A percentile compares a stretch with the other conserved stretches of the same genome.
These are phyloP conservation scores for Leishmania martiniquensis DNA, from an alignment of 208 protist genomes.

Conservation along the genomic window DNA sequence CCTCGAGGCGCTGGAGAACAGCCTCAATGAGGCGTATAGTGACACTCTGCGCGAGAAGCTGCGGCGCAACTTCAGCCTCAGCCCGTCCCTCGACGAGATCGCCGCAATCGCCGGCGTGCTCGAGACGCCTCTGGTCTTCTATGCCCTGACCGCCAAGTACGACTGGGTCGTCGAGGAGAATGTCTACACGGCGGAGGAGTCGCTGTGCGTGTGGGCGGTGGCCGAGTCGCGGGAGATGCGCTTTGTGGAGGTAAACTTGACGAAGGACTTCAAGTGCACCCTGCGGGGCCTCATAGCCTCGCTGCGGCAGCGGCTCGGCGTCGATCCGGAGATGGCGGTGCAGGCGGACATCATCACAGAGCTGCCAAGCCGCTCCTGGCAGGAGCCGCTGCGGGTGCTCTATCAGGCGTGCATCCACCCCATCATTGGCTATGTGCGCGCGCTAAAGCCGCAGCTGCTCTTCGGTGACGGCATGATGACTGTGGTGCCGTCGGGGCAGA, in stretches of 20 bases:
- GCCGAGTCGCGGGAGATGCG: constrained; percentile 78
- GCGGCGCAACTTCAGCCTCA: constrained; percentile 56
- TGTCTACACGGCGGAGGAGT: constrained; percentile 62
- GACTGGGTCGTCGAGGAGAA: constrained; percentile 54
- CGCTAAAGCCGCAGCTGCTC: constrained; percentile 58
- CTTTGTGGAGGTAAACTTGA: constrained; percentile 88
- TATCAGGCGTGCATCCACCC: constrained; percentile 86
- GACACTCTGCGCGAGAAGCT: constrained; percentile 87
- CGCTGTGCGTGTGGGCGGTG: constrained; percentile 87
- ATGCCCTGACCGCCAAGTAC: constrained; percentile 62
- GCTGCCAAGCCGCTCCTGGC: constrained; percentile 76
- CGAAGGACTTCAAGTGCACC: constrained; percentile 76
- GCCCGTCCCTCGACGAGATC: constrained; percentile 85
- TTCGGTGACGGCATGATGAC: constrained; percentile 69
- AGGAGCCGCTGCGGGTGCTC: constrained; percentile 79
- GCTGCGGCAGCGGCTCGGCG: constrained; percentile 58
- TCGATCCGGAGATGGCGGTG: constrained; percentile 57
- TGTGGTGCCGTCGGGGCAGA: constrained; percentile 70
- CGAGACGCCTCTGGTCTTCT: constrained; percentile 76
- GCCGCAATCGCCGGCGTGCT: constrained; percentile 68
- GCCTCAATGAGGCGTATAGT: constrained; percentile 62
- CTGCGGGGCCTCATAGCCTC: constrained; percentile 52
- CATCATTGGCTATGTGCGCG: constrained; percentile 82
- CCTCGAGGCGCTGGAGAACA: constrained; percentile 81
- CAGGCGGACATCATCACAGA: constrained; percentile 57